A percentile compares a stretch with the other conserved stretches of the same genome.
Evolutionary conservation across 2,329 filamentous ascomycete species (phyloP).

Genomic region (Scopulariopsis brevicaulis): DNA sequence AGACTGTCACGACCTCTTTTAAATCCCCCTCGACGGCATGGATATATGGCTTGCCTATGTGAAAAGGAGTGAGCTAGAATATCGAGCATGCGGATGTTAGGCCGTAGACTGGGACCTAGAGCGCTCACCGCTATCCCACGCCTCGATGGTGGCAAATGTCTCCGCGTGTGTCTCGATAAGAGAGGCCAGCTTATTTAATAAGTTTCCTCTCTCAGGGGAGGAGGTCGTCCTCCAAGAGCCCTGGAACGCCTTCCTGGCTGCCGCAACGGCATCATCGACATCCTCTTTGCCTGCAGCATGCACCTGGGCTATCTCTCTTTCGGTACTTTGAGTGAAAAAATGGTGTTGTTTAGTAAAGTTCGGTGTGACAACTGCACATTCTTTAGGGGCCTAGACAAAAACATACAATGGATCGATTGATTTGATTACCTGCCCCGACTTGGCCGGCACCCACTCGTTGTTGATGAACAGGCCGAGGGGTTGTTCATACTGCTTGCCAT

Average conservation of each 20-base stretch:
- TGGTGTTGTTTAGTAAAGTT: slow-evolving; percentile 16
- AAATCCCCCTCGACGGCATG: slow-evolving; percentile 46
- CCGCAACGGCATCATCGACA: slow-evolving; percentile 19
- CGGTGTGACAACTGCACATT: too few relatives aligned
- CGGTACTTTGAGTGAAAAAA: too few relatives aligned
- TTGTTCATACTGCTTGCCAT: too few relatives aligned
- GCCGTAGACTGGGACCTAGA: too few relatives aligned
- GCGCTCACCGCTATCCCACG: too few relatives aligned
- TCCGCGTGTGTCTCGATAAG: slow-evolving; percentile 1
- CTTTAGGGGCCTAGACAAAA: too few relatives aligned
- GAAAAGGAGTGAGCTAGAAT: too few relatives aligned
- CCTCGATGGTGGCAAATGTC: neutral
- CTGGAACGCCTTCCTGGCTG: slow-evolving; percentile 6
- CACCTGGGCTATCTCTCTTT: slow-evolving; percentile 17
- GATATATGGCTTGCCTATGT: slow-evolving; percentile 11
- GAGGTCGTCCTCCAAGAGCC: neutral
- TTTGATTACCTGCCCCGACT: too few relatives aligned
- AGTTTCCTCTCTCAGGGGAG: slow-evolving; percentile 3
- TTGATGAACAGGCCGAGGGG: slow-evolving; percentile 53
- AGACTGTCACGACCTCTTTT: slow-evolving; percentile 21
- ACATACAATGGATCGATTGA: too few relatives aligned
- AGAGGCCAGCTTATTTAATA: neutral
- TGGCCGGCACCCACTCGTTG: slow-evolving; percentile 54
- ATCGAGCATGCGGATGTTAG: slow-evolving; percentile 4
- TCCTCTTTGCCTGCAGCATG: slow-evolving; percentile 17